A percentile compares a stretch with the other conserved stretches of the same genome.
phyloP scores from a whole-genome alignment of 2,329 filamentous ascomycete genomes.

The Tolypocladium paradoxum region DNA sequence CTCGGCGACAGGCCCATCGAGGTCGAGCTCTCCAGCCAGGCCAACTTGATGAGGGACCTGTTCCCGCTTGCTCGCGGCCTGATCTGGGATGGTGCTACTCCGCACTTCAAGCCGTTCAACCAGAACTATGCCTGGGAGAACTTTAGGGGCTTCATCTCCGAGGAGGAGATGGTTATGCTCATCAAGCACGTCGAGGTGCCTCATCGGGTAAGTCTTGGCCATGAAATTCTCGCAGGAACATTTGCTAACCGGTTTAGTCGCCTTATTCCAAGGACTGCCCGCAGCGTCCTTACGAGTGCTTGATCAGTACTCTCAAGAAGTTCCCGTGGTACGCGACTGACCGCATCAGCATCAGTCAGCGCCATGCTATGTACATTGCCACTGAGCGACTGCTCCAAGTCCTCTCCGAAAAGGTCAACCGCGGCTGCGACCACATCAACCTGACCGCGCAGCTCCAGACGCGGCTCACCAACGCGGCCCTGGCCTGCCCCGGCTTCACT shows the following conservation, averaged over 20 bases:
- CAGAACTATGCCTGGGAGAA: slow-evolving; percentile 33
- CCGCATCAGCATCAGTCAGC: slow-evolving; percentile 46
- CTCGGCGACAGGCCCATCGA: slow-evolving; percentile 49
- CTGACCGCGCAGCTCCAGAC: slow-evolving; percentile 42
- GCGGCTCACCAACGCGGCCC: slow-evolving; percentile 39
- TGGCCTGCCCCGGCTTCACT: slow-evolving; percentile 51
- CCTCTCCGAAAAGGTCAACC: slow-evolving; percentile 31
- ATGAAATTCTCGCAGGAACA: not conserved
- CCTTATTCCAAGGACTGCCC: slow-evolving; percentile 50
- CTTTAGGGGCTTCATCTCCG: slow-evolving; percentile 50
- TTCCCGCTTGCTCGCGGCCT: slow-evolving; percentile 49
- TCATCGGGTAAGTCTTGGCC: slow-evolving; percentile 41
- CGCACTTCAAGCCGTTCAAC: slow-evolving; percentile 25
- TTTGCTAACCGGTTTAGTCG: slow-evolving; percentile 28
- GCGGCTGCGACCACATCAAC: slow-evolving; percentile 27
- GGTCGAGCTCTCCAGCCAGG: slow-evolving; percentile 45
- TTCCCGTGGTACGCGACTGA: slow-evolving; percentile 51
- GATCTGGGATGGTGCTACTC: slow-evolving; percentile 38
- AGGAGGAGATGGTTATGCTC: slow-evolving; percentile 54
- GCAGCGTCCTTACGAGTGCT: slow-evolving; percentile 53
- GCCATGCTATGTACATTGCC: slow-evolving; percentile 39
- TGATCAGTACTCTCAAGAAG: slow-evolving; percentile 53
- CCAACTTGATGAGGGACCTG: slow-evolving; percentile 47
- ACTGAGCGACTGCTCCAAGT: slow-evolving; percentile 37
- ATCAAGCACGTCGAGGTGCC: slow-evolving; percentile 52